phyloP scores from a whole-genome alignment of 208 protist genomes.

The Leishmania amazonensis region DNA sequence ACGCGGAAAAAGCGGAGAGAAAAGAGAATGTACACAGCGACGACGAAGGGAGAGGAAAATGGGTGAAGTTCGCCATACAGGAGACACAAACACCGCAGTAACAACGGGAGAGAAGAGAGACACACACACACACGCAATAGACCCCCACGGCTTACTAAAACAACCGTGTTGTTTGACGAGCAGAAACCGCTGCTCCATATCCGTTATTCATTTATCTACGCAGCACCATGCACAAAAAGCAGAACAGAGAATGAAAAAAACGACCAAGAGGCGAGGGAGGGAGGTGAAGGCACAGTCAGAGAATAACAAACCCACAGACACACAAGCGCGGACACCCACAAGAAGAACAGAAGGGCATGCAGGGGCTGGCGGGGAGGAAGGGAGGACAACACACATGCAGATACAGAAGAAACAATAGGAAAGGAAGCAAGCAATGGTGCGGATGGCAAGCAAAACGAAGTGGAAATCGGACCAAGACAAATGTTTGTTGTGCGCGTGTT shows the following conservation, averaged over 20 bases:
- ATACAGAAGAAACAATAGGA: constrained; percentile 1
- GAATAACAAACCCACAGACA: neutral
- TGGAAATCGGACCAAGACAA: neutral
- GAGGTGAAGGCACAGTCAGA: neutral
- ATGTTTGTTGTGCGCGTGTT: no score
- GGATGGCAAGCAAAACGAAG: neutral
- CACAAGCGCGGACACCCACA: neutral
- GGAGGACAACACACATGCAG: neutral
- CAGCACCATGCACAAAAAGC: neutral
- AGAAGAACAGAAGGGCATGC: neutral
- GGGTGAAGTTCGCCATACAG: neutral
- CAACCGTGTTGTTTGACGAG: neutral
- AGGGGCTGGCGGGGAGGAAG: neutral
- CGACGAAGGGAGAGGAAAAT: neutral
- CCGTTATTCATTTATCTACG: neutral
- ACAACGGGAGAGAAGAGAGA: neutral
- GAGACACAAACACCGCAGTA: neutral
- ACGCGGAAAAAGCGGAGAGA: no score
- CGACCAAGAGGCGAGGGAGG: neutral
- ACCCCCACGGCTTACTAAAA: neutral
- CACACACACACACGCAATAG: neutral
- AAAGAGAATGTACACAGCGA: neutral
- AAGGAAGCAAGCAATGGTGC: constrained; percentile 6
- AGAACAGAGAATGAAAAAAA: neutral
- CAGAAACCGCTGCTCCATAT: neutral